phyloP scores from a whole-genome alignment of 371 early-diverging fungal genomes.

The Syncephalastrum monosporum region DNA sequence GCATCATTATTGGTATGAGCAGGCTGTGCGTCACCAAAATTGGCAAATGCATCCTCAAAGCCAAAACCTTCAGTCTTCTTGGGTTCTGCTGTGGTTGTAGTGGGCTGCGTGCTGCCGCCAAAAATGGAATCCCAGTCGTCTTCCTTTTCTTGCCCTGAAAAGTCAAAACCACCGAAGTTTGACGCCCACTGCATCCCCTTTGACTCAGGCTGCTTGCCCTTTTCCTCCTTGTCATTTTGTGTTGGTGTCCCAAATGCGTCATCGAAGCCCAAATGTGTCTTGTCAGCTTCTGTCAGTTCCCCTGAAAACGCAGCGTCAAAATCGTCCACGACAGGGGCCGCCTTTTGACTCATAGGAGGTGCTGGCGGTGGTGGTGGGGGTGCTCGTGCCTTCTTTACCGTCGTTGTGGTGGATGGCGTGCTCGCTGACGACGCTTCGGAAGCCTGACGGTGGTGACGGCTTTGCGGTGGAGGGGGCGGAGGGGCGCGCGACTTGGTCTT shows the following conservation, averaged over 20 bases:
- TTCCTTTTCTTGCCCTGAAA: constrained; percentile 11
- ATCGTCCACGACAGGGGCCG: constrained; percentile 4
- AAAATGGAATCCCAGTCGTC: constrained; percentile 52
- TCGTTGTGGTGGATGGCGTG: constrained; percentile 7
- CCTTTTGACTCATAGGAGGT: constrained; percentile 5
- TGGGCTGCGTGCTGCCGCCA: constrained; percentile 18
- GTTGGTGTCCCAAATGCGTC: constrained; percentile 37
- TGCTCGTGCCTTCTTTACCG: constrained; percentile 15
- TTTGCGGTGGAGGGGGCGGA: constrained; percentile 34
- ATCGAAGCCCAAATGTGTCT: constrained; percentile 31
- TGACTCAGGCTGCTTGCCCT: constrained; percentile 3
- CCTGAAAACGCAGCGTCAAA: constrained; percentile 33
- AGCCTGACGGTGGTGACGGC: constrained; percentile 33
- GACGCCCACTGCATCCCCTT: constrained; percentile 26
- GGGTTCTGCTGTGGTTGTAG: not conserved
- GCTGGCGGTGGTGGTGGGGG: constrained; percentile 21
- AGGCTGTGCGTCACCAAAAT: not conserved
- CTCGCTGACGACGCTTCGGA: constrained; percentile 14
- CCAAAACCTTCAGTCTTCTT: constrained; percentile 4
- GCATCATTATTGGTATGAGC: no score
- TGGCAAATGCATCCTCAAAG: constrained; percentile 5
- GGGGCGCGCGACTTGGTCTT: constrained; percentile 1
- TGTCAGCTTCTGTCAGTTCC: constrained; percentile 28
- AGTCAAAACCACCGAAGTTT: constrained; percentile 35
- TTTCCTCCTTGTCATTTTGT: not conserved